Evolutionary conservation across 2,329 filamentous ascomycete species (phyloP).

Genomic region (Colletotrichum higginsianum): DNA sequence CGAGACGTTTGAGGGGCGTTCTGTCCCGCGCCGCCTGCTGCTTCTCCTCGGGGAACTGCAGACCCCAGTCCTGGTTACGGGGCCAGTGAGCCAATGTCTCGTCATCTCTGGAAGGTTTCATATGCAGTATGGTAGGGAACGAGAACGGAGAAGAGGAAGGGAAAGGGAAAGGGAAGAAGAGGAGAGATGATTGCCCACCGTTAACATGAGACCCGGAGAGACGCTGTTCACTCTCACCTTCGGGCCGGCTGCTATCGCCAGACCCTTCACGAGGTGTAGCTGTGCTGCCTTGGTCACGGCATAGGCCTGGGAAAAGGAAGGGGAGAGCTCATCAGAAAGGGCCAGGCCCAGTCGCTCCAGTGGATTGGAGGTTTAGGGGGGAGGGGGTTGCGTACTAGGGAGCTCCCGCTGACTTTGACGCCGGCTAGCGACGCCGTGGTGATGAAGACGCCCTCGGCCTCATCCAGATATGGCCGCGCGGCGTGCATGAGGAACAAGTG

Average conservation of each 20-base stretch:
- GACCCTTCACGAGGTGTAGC: constrained; percentile 69
- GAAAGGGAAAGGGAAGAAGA: too few relatives aligned
- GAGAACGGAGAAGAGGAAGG: too few relatives aligned
- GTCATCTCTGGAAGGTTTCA: background rate
- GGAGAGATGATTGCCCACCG: constrained; percentile 51
- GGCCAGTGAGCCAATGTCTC: constrained; percentile 30
- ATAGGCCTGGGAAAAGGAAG: constrained; percentile 69
- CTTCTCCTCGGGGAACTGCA: constrained; percentile 67
- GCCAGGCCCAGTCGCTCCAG: background rate
- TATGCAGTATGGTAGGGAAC: background rate
- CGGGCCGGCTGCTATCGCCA: constrained; percentile 68
- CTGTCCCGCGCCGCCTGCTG: constrained; percentile 68
- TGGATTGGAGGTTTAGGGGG: background rate
- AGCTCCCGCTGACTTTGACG: constrained; percentile 74
- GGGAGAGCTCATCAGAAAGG: background rate
- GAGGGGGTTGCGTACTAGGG: constrained; percentile 58
- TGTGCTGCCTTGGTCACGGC: constrained; percentile 83
- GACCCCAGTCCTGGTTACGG: constrained; percentile 43
- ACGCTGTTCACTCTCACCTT: constrained; percentile 73
- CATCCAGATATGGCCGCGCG: constrained; percentile 59
- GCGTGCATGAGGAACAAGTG: constrained; percentile 65
- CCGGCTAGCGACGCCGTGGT: constrained; percentile 76
- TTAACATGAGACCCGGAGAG: constrained; percentile 67
- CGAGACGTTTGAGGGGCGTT: constrained; percentile 72
- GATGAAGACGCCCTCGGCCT: constrained; percentile 70